These are phyloP conservation scores for Lagenidium giganteum DNA, from an alignment of 352 stramenopile species.

Conservation along the genomic window DNA sequence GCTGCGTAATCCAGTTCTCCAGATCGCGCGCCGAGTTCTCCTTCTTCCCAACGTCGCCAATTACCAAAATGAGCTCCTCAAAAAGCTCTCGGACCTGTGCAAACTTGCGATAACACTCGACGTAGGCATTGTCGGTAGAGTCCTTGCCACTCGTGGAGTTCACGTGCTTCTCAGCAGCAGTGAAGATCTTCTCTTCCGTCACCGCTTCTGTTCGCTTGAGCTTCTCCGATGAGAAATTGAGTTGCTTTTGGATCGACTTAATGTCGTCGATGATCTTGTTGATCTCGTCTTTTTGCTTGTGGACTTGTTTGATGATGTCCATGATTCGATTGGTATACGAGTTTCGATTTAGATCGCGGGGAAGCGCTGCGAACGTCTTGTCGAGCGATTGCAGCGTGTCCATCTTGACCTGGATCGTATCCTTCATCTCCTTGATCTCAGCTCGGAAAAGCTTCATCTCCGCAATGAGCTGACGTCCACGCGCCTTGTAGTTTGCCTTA, in stretches of 20 bases:
- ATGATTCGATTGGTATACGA: slow-evolving; percentile 88
- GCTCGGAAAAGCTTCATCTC: slow-evolving; percentile 60
- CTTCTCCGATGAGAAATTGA: slow-evolving; percentile 72
- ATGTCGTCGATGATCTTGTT: slow-evolving; percentile 79
- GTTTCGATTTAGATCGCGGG: slow-evolving; percentile 53
- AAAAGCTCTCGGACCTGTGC: slow-evolving; percentile 78
- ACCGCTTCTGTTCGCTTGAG: slow-evolving; percentile 81
- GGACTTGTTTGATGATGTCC: slow-evolving; percentile 88
- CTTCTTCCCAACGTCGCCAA: slow-evolving; percentile 67
- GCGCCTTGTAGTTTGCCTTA: slow-evolving; percentile 45
- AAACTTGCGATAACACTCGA: slow-evolving; percentile 86
- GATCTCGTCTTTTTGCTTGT: slow-evolving; percentile 88
- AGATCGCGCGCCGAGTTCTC: slow-evolving; percentile 74
- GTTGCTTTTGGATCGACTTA: slow-evolving; percentile 66
- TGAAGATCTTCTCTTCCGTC: slow-evolving; percentile 82
- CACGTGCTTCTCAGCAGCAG: slow-evolving; percentile 30
- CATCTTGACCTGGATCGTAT: slow-evolving; percentile 68
- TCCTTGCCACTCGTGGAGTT: slow-evolving; percentile 8
- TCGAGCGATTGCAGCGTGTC: slow-evolving; percentile 49
- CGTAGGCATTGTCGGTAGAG: slow-evolving; percentile 26
- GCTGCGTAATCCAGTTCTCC: slow-evolving; percentile 79
- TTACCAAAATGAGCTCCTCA: slow-evolving; percentile 66
- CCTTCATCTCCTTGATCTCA: slow-evolving; percentile 63
- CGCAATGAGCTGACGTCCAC: slow-evolving; percentile 47
- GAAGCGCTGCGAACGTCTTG: slow-evolving; percentile 40